Conservation (phyloP, 1,284 basidiomycete species). For the Trichosporon coremiiforme region DNA sequence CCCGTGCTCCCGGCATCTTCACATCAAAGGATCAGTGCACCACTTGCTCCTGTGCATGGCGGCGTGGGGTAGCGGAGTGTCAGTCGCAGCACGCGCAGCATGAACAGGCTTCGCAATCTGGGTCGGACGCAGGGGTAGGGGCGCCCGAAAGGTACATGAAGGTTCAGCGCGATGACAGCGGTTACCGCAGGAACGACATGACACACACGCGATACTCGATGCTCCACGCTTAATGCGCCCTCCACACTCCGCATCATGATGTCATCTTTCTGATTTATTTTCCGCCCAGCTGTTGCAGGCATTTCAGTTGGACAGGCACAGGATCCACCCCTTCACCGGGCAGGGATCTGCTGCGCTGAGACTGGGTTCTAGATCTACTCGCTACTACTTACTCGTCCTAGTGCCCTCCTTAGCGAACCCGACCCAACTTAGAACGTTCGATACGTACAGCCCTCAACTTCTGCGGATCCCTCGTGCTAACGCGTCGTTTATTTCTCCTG, state of each 20-base stretch:
- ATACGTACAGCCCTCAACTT: background rate
- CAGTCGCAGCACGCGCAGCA: background rate
- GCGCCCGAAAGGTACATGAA: background rate
- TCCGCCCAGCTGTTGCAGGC: background rate
- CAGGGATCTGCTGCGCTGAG: background rate
- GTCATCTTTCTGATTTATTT: background rate
- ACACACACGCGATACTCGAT: background rate
- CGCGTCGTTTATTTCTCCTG: background rate
- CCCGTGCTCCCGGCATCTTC: background rate
- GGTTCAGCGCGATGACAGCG: too few relatives aligned
- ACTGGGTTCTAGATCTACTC: too few relatives aligned
- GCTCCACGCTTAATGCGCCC: background rate
- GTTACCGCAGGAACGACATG: background rate
- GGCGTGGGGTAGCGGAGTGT: background rate
- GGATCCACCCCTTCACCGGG: background rate
- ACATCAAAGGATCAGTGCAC: background rate
- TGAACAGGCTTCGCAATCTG: background rate
- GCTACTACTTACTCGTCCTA: too few relatives aligned
- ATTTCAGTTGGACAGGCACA: background rate
- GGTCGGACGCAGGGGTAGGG: background rate
- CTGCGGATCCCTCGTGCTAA: background rate
- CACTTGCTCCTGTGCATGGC: background rate
- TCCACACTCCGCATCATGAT: slow-evolving; percentile 9
- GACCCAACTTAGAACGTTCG: background rate
- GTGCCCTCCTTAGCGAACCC: background rate